Evolutionary conservation across 2,329 filamentous ascomycete genomes (phyloP), one percentile per base, ranked within the genome.

Genomic region (Rhynchosporium secalis): DNA sequence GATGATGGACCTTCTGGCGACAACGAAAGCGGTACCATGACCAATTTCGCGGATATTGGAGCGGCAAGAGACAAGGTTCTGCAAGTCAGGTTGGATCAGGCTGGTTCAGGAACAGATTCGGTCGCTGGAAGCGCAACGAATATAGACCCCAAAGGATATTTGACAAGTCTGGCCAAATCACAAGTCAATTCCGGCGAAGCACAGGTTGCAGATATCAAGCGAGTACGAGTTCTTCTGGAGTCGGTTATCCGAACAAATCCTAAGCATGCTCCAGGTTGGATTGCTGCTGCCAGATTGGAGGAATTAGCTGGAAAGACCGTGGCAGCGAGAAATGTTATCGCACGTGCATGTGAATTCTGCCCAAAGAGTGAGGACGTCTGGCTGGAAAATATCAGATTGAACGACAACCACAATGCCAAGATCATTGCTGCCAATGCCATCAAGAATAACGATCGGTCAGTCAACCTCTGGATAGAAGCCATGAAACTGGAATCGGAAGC

Each of bases 231-330:
- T 66, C 82, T 99, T 41, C 80, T 99, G n/a, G 92, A 96, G 73
- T 98, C 94, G 0, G 95, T 98, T 52, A 96, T 96, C 75, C 96
- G 95, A 77, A 97, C 94, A 7, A 99, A 99, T 75, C 91, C 94
- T 2, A 93, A 91, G 66, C 96, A 98, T 73, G 92, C 91, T 0
- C 91, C 95, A 9, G 95, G 92, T 26, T 99, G 96, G 90, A 96
- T 99, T 70, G 95, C 96, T 4, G 91, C 95, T 3, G 92, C 94
- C 15, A 86, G 95, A 72, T 77, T 99, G 54, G 96, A 99, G 75
- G 93, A 98, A 75, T 81, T 96, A 65, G 95, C 95, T 3, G 94
- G 94, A 49, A 96, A 96, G 76, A 89, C 91, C 61, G 92, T 96
- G 6, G 89, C 92, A 3, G 95, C 95, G 12, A 86, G 94, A 61